Evolutionary conservation across 1,139 yeast genomes (phyloP).

Genomic region (Candida frijolesensis): DNA sequence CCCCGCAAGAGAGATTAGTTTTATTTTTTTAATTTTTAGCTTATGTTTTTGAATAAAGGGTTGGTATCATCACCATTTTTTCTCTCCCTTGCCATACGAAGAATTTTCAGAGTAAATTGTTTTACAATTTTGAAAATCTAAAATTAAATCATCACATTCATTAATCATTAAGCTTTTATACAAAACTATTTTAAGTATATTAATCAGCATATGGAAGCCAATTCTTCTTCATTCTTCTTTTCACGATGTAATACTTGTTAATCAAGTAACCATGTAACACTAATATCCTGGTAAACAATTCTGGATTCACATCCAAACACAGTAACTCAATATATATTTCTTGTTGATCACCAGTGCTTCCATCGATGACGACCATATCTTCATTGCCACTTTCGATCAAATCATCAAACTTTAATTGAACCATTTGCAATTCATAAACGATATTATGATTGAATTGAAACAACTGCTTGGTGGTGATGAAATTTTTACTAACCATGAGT

Average conservation of each 20-base stretch:
- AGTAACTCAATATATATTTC: background rate
- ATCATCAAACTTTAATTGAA: conserved; percentile 1
- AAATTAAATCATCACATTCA: background rate
- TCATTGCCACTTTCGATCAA: conserved; percentile 2
- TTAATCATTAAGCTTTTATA: background rate
- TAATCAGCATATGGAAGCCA: conserved; percentile 1
- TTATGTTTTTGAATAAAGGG: background rate
- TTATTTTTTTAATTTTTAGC: background rate
- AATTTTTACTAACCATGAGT: background rate
- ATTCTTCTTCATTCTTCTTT: background rate
- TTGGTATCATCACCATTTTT: background rate
- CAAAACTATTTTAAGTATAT: background rate
- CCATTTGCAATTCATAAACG: conserved; percentile 3
- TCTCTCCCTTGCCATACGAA: background rate
- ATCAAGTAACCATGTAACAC: background rate
- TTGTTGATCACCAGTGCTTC: conserved; percentile 1
- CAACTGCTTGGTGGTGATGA: background rate
- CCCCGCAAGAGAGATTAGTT: conserved; percentile 1
- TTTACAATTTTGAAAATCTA: background rate
- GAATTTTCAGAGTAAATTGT: too few relatives aligned
- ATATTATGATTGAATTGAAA: conserved; percentile 1
- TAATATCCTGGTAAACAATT: background rate
- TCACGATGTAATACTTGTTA: conserved; percentile 1
- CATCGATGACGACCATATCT: background rate
- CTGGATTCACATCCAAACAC: conserved; percentile 1